These are phyloP conservation scores for Kluyveromyces dobzhanskii DNA, from an alignment of 805 yeast genomes.

Conservation along the genomic window DNA sequence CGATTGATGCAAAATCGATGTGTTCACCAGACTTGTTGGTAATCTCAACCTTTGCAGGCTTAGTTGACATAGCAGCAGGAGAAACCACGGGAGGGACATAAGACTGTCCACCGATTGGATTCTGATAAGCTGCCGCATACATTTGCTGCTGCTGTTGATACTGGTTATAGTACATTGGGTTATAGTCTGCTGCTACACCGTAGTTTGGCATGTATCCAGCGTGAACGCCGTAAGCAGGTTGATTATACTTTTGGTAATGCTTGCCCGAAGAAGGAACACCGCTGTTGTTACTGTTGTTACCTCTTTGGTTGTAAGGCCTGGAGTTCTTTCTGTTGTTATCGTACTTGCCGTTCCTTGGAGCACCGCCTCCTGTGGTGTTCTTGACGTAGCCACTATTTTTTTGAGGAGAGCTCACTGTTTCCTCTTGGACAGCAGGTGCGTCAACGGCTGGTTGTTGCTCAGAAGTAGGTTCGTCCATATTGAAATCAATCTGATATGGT, in stretches of 20 bases:
- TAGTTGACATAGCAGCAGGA: not conserved
- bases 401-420: not conserved
- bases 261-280: not conserved
- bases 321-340: conserved; percentile 2
- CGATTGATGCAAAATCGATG: conserved; percentile 11
- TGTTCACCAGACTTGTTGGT: conserved; percentile 29
- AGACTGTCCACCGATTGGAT: not conserved
- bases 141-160: conserved; percentile 4
- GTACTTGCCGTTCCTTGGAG: not conserved
- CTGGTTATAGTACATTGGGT: conserved; percentile 4
- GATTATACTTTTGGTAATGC: conserved; percentile 4
- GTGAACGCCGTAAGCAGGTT: conserved; percentile 1
- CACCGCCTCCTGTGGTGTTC: not conserved
- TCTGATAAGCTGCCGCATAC: conserved; percentile 3
- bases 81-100: conserved; percentile 1
- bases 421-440: not conserved
- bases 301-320: not conserved
- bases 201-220: conserved; percentile 4
- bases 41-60: conserved; percentile 19
- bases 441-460: not conserved
- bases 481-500: too few species aligned
- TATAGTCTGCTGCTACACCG: conserved; percentile 4
- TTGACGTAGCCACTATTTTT: not conserved
- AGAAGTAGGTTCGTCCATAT: not conserved
- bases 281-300: not conserved